Base-by-base conservation (phyloP, 1,284 basidiomycete genomes). In the Vanrija humicola region DNA sequence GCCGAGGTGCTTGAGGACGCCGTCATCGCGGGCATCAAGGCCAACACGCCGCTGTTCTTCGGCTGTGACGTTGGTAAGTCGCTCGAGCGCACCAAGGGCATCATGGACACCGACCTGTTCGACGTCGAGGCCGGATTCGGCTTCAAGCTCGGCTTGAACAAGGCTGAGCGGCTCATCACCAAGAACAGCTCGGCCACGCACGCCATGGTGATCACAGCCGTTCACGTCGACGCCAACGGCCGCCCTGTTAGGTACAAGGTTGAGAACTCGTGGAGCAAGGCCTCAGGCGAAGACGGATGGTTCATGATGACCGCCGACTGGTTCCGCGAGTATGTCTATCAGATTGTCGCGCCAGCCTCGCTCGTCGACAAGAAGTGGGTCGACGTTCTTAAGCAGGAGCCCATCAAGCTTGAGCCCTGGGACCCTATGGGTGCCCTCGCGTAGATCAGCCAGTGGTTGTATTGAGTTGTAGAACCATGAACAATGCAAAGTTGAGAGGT, bases 261-360 rank as follows among this genome's bases (percentile, higher is more conserved):
- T 12, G 93, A 98, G 81, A 98, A 98, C 79, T 88, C 86, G 9
- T 98, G 94, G 95, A 88, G 90, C 23, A 83, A 86, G n/a, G 79
- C 79, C 0, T 82, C 81, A 0, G 90, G 94, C 19, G 82, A 90
- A 62, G 86, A 92, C 66, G 94, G 92, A 3, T 97, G 86, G 78
- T 93, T 89, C 78, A 85, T 95, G 64, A 95, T 95, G 89, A 88
- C 85, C 45, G 87, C 89, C 61, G 80, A 79, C 43, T 97, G 94
- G 94, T 97, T 97, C 76, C 84, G 88, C 59, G 82, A 97, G 85
- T 91, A 73, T 63, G 87, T 84, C 12, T 64, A 73, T 57, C 72
- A 89, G 84, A 73, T 94, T 28, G 92, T 95, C 10, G 84, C 91
- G 8, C 90, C 89, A 38, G 87, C 86, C 72, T 81, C 82, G 39